phyloP scores from a whole-genome alignment of 2,329 filamentous ascomycete species.

The Nemania sp. region DNA sequence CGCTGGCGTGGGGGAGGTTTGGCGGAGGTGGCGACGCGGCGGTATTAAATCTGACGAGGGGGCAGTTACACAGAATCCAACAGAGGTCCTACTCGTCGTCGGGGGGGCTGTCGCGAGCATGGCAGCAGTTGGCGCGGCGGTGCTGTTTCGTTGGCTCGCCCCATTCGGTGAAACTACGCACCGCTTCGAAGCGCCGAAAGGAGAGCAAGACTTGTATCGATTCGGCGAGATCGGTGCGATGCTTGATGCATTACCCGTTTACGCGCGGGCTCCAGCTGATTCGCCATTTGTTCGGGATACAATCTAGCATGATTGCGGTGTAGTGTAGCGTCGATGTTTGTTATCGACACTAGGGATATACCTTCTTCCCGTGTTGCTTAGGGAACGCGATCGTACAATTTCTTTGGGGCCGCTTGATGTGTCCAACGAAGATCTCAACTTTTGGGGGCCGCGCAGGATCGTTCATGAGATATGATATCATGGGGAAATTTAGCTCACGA shows the following conservation, averaged over 20 bases:
- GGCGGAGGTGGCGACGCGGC: conserved; percentile 43
- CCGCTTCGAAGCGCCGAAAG: conserved; percentile 46
- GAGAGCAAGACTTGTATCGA: conserved; percentile 42
- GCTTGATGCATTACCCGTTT: conserved; percentile 40
- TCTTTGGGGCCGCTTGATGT: not conserved
- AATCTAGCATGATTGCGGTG: conserved; percentile 17
- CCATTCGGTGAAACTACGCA: conserved; percentile 53
- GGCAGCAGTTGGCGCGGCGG: conserved; percentile 44
- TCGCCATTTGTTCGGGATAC: conserved; percentile 17
- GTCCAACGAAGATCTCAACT: not conserved
- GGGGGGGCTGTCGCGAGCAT: conserved; percentile 44
- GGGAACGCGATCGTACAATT: not conserved
- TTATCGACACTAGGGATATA: conserved; percentile 5
- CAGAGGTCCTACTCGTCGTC: conserved; percentile 42
- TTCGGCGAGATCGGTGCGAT: conserved; percentile 56
- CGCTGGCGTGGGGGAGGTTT: conserved; percentile 40
- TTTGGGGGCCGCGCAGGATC: not conserved
- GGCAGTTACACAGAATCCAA: conserved; percentile 33
- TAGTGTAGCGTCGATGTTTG: conserved; percentile 7
- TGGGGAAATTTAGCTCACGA: not conserved
- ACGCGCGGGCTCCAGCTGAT: conserved; percentile 20
- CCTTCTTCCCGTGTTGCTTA: not conserved
- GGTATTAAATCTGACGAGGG: conserved; percentile 36
- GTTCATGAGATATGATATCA: not conserved
- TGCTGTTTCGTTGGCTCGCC: conserved; percentile 47